phyloP scores from a whole-genome alignment of 495 filamentous ascomycete genomes.

The Hapsidospora chrysogenum region DNA sequence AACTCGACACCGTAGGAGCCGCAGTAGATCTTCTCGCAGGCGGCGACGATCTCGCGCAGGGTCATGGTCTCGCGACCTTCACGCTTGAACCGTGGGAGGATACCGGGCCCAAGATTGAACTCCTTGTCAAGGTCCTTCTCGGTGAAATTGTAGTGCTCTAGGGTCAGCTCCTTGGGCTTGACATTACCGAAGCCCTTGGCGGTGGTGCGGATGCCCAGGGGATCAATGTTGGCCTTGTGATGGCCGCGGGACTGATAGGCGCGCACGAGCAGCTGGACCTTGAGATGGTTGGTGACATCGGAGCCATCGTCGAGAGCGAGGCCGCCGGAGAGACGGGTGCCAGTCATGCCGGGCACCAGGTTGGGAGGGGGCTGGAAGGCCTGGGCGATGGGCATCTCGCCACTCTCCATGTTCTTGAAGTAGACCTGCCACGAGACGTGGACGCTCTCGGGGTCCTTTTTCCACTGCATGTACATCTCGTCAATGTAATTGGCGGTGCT shows the following conservation, averaged over 20 bases:
- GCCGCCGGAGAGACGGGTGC: slow-evolving; percentile 56
- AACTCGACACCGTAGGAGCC: slow-evolving; percentile 94
- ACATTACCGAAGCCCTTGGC: slow-evolving; percentile 73
- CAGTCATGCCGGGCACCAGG: slow-evolving; percentile 62
- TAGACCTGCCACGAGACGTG: slow-evolving; percentile 99
- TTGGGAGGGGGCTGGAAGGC: slow-evolving; percentile 93
- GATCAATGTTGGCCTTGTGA: slow-evolving; percentile 95
- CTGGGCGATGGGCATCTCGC: slow-evolving; percentile 91
- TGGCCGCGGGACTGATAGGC: slow-evolving; percentile 97
- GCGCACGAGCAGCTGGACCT: slow-evolving; percentile 90
- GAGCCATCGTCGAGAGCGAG: slow-evolving; percentile 52
- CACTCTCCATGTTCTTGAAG: slow-evolving; percentile 97
- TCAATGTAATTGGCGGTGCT: slow-evolving; percentile 97
- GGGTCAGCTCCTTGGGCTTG: slow-evolving; percentile 81
- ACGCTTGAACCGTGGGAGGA: slow-evolving; percentile 81
- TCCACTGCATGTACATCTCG: slow-evolving; percentile 98
- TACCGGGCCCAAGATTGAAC: slow-evolving; percentile 85
- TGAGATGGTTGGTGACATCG: slow-evolving; percentile 90
- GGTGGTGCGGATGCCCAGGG: slow-evolving; percentile 79
- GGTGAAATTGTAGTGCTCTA: slow-evolving; percentile 85
- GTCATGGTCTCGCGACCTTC: slow-evolving; percentile 89
- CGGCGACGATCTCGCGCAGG: slow-evolving; percentile 77
- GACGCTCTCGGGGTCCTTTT: slow-evolving; percentile 78
- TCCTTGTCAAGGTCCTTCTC: slow-evolving; percentile 90
- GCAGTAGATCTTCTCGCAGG: slow-evolving; percentile 93